A percentile compares a stretch with the other conserved stretches of the same genome.
Evolutionary conservation across 2,329 filamentous ascomycete species (phyloP).

Genomic region (Cladosporium sp.): DNA sequence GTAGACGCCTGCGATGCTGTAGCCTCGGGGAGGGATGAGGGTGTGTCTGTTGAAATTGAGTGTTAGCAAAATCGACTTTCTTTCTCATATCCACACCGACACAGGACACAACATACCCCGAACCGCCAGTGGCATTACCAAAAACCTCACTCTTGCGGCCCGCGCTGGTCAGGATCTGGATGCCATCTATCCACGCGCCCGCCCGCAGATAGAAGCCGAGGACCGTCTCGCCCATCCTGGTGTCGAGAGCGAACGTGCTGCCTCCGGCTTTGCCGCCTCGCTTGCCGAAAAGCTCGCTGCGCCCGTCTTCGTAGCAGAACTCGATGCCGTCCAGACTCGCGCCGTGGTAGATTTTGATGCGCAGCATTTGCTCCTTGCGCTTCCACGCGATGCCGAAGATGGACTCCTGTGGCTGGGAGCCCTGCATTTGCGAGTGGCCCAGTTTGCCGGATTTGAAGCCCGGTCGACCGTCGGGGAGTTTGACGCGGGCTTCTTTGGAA

Average conservation of each 20-base stretch:
- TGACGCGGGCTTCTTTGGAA: conserved; percentile 68
- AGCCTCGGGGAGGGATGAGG: conserved; percentile 83
- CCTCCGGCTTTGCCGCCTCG: conserved; percentile 65
- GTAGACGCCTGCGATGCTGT: conserved; percentile 80
- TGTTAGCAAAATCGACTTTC: too few species aligned
- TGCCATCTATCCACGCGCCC: conserved; percentile 78
- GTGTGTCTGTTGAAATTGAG: conserved; percentile 65
- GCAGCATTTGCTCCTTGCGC: conserved; percentile 68
- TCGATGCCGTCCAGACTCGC: conserved; percentile 78
- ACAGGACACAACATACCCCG: conserved; percentile 60
- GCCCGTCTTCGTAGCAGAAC: conserved; percentile 86
- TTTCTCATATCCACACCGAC: background rate
- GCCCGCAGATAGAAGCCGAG: conserved; percentile 80
- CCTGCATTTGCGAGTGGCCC: conserved; percentile 68
- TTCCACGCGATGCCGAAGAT: conserved; percentile 62
- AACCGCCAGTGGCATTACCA: conserved; percentile 76
- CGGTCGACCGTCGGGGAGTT: conserved; percentile 68
- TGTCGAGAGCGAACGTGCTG: conserved; percentile 76
- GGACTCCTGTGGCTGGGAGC: conserved; percentile 65
- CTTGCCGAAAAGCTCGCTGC: conserved; percentile 82
- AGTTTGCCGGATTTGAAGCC: conserved; percentile 74
- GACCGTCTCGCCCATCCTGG: conserved; percentile 78
- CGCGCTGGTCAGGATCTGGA: conserved; percentile 84
- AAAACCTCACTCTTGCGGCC: conserved; percentile 83
- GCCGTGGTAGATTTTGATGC: conserved; percentile 73